These are phyloP conservation scores for Teratosphaeria epicoccoides DNA, from an alignment of 2,329 filamentous ascomycete genomes.

Conservation along the genomic window DNA sequence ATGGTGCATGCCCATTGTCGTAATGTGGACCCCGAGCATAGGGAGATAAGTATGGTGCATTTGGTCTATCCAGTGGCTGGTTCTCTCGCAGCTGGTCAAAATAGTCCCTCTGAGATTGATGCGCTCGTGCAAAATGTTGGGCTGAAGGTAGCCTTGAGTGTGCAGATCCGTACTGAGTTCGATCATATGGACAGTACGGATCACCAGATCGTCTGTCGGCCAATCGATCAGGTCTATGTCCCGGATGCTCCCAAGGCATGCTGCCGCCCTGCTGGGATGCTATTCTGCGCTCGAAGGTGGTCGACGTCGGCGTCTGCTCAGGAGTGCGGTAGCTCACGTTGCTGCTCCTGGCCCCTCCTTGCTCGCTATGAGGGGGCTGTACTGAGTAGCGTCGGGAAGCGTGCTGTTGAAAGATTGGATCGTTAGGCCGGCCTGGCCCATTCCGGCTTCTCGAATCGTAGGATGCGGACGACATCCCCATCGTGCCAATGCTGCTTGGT, in stretches of 20 bases:
- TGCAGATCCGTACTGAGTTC: background rate
- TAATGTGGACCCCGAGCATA: background rate
- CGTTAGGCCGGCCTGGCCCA: background rate
- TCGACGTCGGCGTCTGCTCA: conserved; percentile 1
- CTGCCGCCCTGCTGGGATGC: background rate
- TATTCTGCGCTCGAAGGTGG: background rate
- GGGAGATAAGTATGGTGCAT: background rate
- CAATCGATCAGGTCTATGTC: background rate
- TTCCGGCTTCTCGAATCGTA: conserved; percentile 7
- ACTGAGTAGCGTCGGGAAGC: background rate
- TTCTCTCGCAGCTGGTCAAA: background rate
- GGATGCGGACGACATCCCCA: conserved; percentile 7
- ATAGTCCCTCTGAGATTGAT: conserved; percentile 1
- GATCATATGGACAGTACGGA: background rate
- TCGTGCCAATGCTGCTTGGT: conserved; percentile 4
- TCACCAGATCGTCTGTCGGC: background rate
- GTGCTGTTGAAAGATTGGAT: background rate
- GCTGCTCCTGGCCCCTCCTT: background rate
- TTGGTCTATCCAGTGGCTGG: background rate
- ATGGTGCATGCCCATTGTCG: conserved; percentile 7
- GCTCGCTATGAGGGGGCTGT: background rate
- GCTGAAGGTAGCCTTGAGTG: background rate
- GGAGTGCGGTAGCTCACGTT: conserved; percentile 1
- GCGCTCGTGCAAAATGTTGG: background rate
- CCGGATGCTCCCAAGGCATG: background rate